phyloP scores from a whole-genome alignment of 305 asterid genomes.

The Fraxinus ornus region DNA sequence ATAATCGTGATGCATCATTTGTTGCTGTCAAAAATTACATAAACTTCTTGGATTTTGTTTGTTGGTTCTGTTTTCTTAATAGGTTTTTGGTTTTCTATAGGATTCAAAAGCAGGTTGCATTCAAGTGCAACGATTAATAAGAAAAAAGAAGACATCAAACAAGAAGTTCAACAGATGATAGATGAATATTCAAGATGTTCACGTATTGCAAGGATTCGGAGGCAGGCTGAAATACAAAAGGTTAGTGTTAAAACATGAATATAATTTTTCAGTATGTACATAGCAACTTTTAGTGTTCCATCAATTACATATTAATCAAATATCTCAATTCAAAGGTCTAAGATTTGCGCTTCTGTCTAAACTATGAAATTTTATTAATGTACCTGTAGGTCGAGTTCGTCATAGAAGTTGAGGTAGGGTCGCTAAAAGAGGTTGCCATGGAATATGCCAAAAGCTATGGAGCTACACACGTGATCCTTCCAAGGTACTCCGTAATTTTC shows the following conservation, averaged over 20 bases:
- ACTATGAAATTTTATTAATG: neutral
- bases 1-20: neutral
- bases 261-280: neutral
- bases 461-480: constrained; percentile 40
- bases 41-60: neutral
- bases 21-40: neutral
- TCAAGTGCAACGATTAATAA: constrained; percentile 45
- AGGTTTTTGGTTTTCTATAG: constrained; percentile 12
- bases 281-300: neutral
- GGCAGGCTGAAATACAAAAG: constrained; percentile 35
- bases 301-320: neutral
- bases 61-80: neutral
- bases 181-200: constrained; percentile 25
- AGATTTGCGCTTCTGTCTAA: neutral
- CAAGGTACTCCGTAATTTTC: neutral
- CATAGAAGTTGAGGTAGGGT: constrained; percentile 45
- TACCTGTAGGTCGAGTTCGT: constrained; percentile 43
- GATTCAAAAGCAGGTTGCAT: constrained; percentile 33
- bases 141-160: constrained; percentile 35
- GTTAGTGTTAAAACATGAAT: constrained; percentile 21
- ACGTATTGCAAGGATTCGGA: constrained; percentile 28
- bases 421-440: constrained; percentile 40
- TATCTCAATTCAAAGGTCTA: neutral
- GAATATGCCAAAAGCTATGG: constrained; percentile 33
- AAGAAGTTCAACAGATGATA: constrained; percentile 28